phyloP scores from a whole-genome alignment of 768 basidiomycete species.

The Pleurotus tuoliensis region DNA sequence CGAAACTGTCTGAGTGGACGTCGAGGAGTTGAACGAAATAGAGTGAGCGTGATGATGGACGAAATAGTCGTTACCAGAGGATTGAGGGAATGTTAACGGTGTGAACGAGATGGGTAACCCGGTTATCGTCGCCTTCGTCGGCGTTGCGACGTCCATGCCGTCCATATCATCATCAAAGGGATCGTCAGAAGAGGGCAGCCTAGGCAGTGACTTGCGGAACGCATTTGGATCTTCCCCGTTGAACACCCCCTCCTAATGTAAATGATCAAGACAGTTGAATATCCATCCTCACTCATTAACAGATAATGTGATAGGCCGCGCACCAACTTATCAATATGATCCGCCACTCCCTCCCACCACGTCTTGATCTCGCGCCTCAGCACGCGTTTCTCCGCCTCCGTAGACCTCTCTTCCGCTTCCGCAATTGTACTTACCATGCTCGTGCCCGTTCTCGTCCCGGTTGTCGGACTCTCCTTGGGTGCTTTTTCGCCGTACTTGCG shows the following conservation, averaged over 20 bases:
- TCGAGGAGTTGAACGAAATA: not conserved
- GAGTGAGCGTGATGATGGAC: not conserved
- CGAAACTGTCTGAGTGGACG: not conserved
- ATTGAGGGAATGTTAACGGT: conserved; percentile 8
- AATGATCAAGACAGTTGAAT: not conserved
- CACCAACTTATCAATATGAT: conserved; percentile 59
- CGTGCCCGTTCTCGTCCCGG: not conserved
- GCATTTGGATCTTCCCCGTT: conserved; percentile 21
- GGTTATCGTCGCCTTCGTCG: conserved; percentile 17
- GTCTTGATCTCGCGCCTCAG: conserved; percentile 56
- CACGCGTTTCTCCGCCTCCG: conserved; percentile 39
- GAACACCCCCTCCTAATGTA: conserved; percentile 39
- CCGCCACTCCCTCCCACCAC: conserved; percentile 66
- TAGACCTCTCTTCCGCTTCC: conserved; percentile 14
- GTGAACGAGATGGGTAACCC: not conserved
- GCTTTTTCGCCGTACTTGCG: conserved; percentile 17
- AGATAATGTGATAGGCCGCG: conserved; percentile 15
- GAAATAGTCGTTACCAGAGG: conserved; percentile 7
- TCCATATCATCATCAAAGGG: conserved; percentile 34
- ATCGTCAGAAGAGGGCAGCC: conserved; percentile 56
- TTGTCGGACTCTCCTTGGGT: not conserved
- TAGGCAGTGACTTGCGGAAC: conserved; percentile 49
- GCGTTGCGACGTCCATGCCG: not conserved
- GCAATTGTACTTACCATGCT: not conserved
- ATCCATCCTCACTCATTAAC: not conserved